Evolutionary conservation across 2,329 filamentous ascomycete species (phyloP), one percentile per base, ranked within the genome.

Genomic region (Paracoccidioides lutzii): DNA sequence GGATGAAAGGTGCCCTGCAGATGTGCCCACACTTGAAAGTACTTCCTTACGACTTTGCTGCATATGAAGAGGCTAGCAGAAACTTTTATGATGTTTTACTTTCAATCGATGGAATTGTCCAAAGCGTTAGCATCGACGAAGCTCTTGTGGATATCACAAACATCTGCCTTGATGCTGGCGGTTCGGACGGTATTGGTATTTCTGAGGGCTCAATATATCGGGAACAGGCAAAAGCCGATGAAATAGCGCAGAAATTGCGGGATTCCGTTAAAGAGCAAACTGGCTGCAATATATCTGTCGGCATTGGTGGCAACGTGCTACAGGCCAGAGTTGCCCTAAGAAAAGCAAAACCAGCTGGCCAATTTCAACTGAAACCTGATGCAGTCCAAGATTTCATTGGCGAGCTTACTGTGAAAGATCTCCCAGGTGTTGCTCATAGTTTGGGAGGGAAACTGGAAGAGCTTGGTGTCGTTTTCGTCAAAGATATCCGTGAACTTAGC

Each of bases 111-210:
- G 91, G 90, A 1, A 72, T 88, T 15, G 89, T 97, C 0, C 93
- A 98, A 67, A 97, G 93, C 65, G 91, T 98, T 53, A 97, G 93
- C 65, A 87, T 98, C 48, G 94, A 98, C 62, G 94, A 98, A 71
- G 93, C 90, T 0, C 78, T 98, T 6, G 74, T 98, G 14, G 93
- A 98, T 69, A 79, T 90, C 38, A 93, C 88, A 3, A 74, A 75
- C 3, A 71, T 87, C 3, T 87, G 93, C 57, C 73, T 89, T 46
- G 74, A 78, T 10, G 78, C 78, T 12, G 79, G 81, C 9, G 83
- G 81, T 2, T 87, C 85, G 1, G 80, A 86, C 62, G 88, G 86
- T 0, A 73, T 75, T 28, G 80, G 78, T 1, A 66, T 83, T 4
- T 78, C 80, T 7, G 86, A 93, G 66, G 85, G 80, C 0, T 86